Conservation (phyloP, 1,284 basidiomycete species). For the Ganoderma multipileum region DNA sequence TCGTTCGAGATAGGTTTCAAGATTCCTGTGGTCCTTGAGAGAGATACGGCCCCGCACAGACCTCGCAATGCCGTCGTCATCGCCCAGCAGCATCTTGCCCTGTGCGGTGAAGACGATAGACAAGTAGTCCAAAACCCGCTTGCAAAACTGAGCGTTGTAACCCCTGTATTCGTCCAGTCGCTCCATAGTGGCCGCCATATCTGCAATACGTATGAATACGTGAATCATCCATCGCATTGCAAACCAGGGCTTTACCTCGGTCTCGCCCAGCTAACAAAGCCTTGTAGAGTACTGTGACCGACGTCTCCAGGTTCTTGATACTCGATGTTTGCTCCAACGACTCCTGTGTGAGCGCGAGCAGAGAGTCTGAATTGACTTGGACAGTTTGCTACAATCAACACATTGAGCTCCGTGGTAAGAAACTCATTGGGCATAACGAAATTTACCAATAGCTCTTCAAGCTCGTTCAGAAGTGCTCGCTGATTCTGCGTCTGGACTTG, state of each 20-base stretch:
- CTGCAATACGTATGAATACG: conserved; percentile 44
- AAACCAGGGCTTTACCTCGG: conserved; percentile 57
- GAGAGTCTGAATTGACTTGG: conserved; percentile 83
- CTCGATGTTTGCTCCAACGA: conserved; percentile 82
- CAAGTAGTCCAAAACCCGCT: conserved; percentile 88
- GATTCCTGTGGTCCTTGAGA: conserved; percentile 68
- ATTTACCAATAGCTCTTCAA: conserved; percentile 84
- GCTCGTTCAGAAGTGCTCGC: conserved; percentile 78
- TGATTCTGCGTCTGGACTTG: conserved; percentile 99
- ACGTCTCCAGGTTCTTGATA: conserved; percentile 81
- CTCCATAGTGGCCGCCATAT: conserved; percentile 95
- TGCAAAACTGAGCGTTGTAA: conserved; percentile 91
- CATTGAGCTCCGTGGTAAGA: not conserved
- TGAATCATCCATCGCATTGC: not conserved
- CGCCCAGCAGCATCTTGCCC: conserved; percentile 72
- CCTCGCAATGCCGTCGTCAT: conserved; percentile 60
- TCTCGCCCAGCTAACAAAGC: conserved; percentile 92
- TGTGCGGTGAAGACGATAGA: conserved; percentile 88
- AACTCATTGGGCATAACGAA: not conserved
- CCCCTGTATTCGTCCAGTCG: conserved; percentile 89
- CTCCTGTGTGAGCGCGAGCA: conserved; percentile 84
- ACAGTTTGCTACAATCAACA: conserved; percentile 80
- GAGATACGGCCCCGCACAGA: conserved; percentile 51
- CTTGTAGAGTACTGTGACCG: conserved; percentile 93
- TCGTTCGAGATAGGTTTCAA: conserved; percentile 85